Evolutionary conservation across 805 yeast genomes (phyloP).

Genomic region (Cyberlindnera suaveolens): DNA sequence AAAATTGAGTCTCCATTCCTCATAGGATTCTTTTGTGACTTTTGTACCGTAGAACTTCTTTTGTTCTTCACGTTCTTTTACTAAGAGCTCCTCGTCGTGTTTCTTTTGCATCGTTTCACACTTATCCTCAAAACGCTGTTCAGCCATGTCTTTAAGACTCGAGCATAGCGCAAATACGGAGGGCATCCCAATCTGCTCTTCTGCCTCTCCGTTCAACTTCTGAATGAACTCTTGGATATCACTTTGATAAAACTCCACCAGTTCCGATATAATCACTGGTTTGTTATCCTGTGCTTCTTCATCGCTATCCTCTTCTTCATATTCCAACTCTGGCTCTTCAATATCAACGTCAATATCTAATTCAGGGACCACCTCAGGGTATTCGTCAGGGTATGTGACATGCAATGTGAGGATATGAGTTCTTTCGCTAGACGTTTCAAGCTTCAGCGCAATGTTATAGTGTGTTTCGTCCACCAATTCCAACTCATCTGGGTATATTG

Average conservation of each 20-base stretch:
- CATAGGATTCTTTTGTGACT: conserved; percentile 74
- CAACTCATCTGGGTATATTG: conserved; percentile 92
- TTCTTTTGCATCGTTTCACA: conserved; percentile 46
- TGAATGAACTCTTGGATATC: conserved; percentile 38
- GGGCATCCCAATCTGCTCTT: conserved; percentile 85
- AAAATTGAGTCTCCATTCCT: conserved; percentile 66
- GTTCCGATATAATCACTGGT: conserved; percentile 49
- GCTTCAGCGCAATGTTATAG: conserved; percentile 49
- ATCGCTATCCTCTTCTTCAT: conserved; percentile 28
- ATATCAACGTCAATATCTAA: conserved; percentile 37
- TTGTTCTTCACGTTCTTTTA: conserved; percentile 76
- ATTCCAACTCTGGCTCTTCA: conserved; percentile 21
- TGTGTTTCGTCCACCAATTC: conserved; percentile 30
- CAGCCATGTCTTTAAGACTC: conserved; percentile 76
- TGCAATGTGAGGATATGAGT: conserved; percentile 48
- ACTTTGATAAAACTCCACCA: conserved; percentile 43
- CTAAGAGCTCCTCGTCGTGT: conserved; percentile 52
- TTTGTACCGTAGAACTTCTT: conserved; percentile 87
- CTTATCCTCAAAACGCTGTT: conserved; percentile 54
- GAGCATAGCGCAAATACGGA: conserved; percentile 77
- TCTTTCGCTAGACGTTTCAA: conserved; percentile 64
- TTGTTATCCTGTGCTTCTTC: conserved; percentile 37
- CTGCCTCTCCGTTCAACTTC: conserved; percentile 53
- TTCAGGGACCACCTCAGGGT: conserved; percentile 77
- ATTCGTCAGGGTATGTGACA: conserved; percentile 69